These are phyloP conservation scores for Gynandropsis gynandra DNA, from an alignment of 345 rosid species.

Conservation along the genomic window DNA sequence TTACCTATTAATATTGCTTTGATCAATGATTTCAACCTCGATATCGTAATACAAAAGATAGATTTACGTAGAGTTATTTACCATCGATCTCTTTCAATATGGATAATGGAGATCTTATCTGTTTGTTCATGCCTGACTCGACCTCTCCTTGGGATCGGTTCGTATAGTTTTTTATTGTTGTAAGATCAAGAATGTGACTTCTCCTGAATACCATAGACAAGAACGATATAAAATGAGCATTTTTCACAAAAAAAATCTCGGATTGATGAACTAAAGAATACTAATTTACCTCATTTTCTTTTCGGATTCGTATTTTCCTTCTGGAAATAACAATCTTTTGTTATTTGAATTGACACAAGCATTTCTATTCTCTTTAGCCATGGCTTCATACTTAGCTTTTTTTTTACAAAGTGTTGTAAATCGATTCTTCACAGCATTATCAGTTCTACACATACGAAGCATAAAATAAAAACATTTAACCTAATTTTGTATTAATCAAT, in stretches of 20 bases:
- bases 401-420: conserved; percentile 97
- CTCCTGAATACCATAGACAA: conserved; percentile 39
- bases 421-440: conserved; percentile 95
- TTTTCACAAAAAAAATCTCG: no score
- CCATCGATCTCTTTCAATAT: conserved; percentile 47
- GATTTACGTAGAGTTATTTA: conserved; percentile 22
- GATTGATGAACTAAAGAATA: background rate
- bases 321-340: conserved; percentile 53
- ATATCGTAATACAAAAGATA: conserved; percentile 2
- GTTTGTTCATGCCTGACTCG: conserved; percentile 37
- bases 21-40: no score
- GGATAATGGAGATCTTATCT: conserved; percentile 54
- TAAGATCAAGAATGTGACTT: conserved; percentile 45
- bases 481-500: background rate
- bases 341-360: conserved; percentile 50
- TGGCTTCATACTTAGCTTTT: conserved; percentile 90
- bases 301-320: conserved; percentile 34
- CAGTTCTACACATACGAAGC: conserved; percentile 60
- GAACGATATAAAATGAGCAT: no score
- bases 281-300: conserved; percentile 50
- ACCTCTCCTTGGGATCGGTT: conserved; percentile 46
- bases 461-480: conserved; percentile 5
- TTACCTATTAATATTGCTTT: conserved; percentile 41
- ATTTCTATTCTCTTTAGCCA: conserved; percentile 62
- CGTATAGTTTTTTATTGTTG: conserved; percentile 36